Base-by-base conservation (phyloP, 2,329 filamentous ascomycete species). In the Venturia oleaginea region DNA sequence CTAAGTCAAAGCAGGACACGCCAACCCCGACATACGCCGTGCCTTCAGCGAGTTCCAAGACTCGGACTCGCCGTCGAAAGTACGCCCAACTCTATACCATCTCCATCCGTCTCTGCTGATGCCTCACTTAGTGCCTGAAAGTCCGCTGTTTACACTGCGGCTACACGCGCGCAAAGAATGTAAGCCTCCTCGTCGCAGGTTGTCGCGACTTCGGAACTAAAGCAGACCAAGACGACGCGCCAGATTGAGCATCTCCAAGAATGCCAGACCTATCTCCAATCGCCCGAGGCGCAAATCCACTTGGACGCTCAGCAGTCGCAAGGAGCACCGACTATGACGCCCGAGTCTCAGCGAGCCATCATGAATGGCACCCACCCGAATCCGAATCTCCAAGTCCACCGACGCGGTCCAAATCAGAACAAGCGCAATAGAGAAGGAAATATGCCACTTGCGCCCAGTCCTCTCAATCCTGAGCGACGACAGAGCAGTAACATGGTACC, bases 171-270 rank as follows among this genome's bases (percentile, higher is more conserved):
- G 79, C 79, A 40, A 80, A 80, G 72, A 81, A 81, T 42, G 62
- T 59, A 42, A 40, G 62, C n/a, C 46, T 27, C 6, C 3, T 27
- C 6, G 34, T 37, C 42, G 22, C 42, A 30, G 24, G 22, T 19
- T 6, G 51, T 37, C 24, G 43, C 24, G 4, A 32, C 15, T 13
- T 48, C 32, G 8, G 17, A 24, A 30, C 62, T 63, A 24, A 63
- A 13, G 19, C 19, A 13, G n/a, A 2, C 51, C 43, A 48, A 63
- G 70, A 79, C 78, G 13, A 81, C 79, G 11, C 76, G 79, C 66
- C 79, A 81, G 70, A 78, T 80, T 66, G 78, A 81, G 66, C 79
- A 81, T 67, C 75, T 81, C 2, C 75, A 78, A 59, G 71, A 74
- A 64, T 81, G 79, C 68, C 73, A 76, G 66, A 69, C 72, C 7